phyloP scores from a whole-genome alignment of 2,329 filamentous ascomycete genomes.

The Colletotrichum godetiae region DNA sequence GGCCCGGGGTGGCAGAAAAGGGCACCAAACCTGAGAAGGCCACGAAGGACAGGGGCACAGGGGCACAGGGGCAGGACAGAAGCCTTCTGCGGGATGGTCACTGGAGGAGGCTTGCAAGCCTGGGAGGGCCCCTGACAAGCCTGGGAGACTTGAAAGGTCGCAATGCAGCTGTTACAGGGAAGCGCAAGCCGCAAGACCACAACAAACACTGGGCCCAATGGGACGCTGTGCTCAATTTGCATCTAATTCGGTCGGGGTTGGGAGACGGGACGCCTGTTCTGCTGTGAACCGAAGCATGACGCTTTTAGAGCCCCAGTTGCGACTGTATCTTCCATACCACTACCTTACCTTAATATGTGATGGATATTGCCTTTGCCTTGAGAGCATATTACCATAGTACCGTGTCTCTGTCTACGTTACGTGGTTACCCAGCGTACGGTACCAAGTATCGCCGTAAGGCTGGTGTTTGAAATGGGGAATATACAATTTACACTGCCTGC shows the following conservation, averaged over 20 bases:
- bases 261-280: background rate
- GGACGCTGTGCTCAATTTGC: conserved; percentile 2
- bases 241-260: background rate
- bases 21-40: background rate
- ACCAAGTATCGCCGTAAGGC: background rate
- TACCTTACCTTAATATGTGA: background rate
- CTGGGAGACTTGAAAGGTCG: background rate
- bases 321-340: background rate
- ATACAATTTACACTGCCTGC: background rate
- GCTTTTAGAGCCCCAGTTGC: background rate
- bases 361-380: background rate
- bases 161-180: conserved; percentile 1
- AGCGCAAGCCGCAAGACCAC: conserved; percentile 3
- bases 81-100: background rate
- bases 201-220: conserved; percentile 14
- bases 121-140: background rate
- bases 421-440: background rate
- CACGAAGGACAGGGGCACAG: too few relatives aligned
- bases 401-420: background rate
- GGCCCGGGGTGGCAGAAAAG: background rate
- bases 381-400: background rate
- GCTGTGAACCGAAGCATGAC: conserved; percentile 17
- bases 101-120: background rate
- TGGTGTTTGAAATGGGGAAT: background rate
- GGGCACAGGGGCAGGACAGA: background rate